Evolutionary conservation across 1,284 basidiomycete species (phyloP).

Genomic region (Phellopilus nigrolimitatus): DNA sequence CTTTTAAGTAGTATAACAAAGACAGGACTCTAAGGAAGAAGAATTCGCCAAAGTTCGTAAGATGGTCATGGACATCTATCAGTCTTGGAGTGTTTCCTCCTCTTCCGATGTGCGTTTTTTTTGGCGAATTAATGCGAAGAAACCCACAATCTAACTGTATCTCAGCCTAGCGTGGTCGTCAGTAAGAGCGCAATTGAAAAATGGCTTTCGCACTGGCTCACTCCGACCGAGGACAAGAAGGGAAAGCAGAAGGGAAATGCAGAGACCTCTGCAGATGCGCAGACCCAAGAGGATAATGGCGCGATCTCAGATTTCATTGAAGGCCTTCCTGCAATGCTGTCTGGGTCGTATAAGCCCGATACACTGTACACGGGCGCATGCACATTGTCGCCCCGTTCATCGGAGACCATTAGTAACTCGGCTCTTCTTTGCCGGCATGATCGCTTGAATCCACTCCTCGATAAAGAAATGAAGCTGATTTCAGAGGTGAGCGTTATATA

Average conservation of each 20-base stretch:
- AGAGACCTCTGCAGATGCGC: neutral
- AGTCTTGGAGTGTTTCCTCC: constrained; percentile 51
- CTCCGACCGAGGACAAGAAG: constrained; percentile 1
- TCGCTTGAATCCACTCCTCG: constrained; percentile 50
- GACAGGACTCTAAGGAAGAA: constrained; percentile 38
- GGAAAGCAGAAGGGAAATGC: neutral
- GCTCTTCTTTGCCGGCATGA: constrained; percentile 60
- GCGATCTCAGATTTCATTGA: neutral
- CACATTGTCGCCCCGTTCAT: constrained; percentile 4
- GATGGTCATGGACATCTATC: constrained; percentile 58
- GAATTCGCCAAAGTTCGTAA: constrained; percentile 46
- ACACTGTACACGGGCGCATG: neutral
- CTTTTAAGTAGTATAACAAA: constrained; percentile 26
- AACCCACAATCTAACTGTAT: neutral
- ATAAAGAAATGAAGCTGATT: constrained; percentile 62
- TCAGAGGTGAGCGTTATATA: constrained; percentile 33
- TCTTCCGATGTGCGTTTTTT: constrained; percentile 41
- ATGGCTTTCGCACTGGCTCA: constrained; percentile 51
- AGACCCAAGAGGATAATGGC: neutral
- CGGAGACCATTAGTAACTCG: constrained; percentile 24
- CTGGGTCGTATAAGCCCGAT: neutral
- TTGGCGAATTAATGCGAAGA: neutral
- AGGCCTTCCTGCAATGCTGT: neutral
- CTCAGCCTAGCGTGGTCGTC: constrained; percentile 38
- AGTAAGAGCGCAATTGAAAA: constrained; percentile 53